Base-by-base conservation (phyloP, 2,329 filamentous ascomycete species). In the Fusarium transvaalense region DNA sequence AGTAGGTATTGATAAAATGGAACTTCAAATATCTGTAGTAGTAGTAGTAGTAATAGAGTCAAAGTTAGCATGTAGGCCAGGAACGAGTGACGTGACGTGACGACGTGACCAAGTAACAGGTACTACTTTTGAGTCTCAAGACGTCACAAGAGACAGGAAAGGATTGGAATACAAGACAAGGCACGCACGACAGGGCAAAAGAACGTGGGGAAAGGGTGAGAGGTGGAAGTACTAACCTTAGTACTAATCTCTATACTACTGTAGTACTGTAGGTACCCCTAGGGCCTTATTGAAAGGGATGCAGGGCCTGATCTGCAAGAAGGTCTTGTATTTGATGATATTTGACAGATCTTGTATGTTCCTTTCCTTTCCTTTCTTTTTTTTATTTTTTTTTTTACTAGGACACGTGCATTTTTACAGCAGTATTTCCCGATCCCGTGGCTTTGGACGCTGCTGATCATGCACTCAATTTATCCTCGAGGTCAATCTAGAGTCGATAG, bases 331-430 rank as follows among this genome's bases (percentile, higher is more conserved):
- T 34, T n/a, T 51, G 47, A 43, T 48, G 64, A 61, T 53, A 64
- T 43, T 54, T 50, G 45, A 64, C 45, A 47, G 60, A 42, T 59
- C 38, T 25, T 25, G 31, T 25, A 42, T 47, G 14, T 51, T 17
- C 17, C 7, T 38, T 27, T 39, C 25, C 14, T 19, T 50, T 50
- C 23, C 29, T 43, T 4, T 43, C n/a, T 29, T 8, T 4, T 15
- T 34, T n/a, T n/a, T n/a, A n/a, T n/a, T 43, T 43, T 4, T 43
- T 27, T 29, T 8, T 4, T 15, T 34, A 43, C 47, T 29, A 12
- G 14, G 58, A 60, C 68, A 73, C 65, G 70, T 71, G 70, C 70
- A 42, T 21, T 29, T 55, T 43, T n/a, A 25, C 27, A 19, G 35
- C 42, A 27, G 15, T 45, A 54, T 15, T 42, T 27, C 52, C 64